Conservation (phyloP, 495 filamentous ascomycete genomes). For the Penicillium ucsense region DNA sequence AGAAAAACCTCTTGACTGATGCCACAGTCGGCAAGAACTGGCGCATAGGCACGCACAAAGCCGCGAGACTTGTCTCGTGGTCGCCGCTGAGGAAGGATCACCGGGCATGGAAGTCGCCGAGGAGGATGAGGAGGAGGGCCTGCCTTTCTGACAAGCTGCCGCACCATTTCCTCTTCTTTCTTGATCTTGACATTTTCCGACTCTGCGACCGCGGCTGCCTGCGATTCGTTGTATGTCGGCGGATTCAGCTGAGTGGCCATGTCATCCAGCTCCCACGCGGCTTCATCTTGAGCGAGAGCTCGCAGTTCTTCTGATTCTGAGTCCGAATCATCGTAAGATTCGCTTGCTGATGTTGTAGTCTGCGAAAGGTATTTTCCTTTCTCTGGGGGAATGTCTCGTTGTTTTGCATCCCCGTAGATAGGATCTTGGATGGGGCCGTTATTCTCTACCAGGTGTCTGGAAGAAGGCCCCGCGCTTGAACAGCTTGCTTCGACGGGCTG, state of each 20-base stretch:
- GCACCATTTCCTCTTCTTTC: conserved; percentile 4
- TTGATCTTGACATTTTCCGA: conserved; percentile 1
- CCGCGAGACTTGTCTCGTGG: conserved; percentile 13
- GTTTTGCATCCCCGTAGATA: too few species aligned
- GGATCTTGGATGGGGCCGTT: not conserved
- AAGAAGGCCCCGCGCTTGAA: too few species aligned
- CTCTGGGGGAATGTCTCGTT: too few species aligned
- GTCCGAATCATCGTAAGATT: not conserved
- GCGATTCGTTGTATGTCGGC: not conserved
- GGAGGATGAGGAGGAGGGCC: conserved; percentile 1
- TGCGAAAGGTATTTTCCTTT: too few species aligned
- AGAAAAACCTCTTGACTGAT: conserved; percentile 11
- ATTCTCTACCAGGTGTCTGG: not conserved
- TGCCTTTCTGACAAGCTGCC: conserved; percentile 7
- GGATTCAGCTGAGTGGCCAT: conserved; percentile 4
- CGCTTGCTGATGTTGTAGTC: not conserved
- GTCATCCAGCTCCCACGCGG: conserved; percentile 11
- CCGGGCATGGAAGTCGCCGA: conserved; percentile 9
- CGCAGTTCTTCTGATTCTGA: not conserved
- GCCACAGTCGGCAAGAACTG: conserved; percentile 6
- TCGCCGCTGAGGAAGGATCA: conserved; percentile 18
- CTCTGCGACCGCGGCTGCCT: not conserved
- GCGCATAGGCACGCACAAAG: conserved; percentile 7
- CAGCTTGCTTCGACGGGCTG: not conserved
- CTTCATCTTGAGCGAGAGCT: conserved; percentile 5